Base-by-base conservation (phyloP, 805 yeast genomes). In the Debaryomyces prosopidis region DNA sequence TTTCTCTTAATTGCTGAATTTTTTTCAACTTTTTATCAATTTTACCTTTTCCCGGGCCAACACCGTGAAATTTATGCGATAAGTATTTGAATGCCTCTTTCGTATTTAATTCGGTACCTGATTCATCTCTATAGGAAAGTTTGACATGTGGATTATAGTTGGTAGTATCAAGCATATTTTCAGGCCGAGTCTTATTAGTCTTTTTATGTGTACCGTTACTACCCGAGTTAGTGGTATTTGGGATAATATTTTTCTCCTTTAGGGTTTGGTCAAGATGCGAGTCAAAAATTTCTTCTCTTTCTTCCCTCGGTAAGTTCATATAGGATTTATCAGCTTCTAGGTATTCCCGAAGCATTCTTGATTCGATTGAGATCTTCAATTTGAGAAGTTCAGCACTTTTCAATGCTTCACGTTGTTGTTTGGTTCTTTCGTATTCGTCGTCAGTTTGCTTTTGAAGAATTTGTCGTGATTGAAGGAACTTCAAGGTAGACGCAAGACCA, bases 31-130 rank as follows among this genome's bases (percentile, higher is more conserved):
- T 38, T 35, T 45, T 48, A 11, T 39, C 38, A 28, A 43, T 43
- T 40, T 51, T 50, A 30, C 35, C 36, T 35, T 48, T 58, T 8
- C 55, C 53, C 5, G 67, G 63, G 3, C 59, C 65, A 43, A 59
- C 69, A 3, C 94, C 95, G 60, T 89, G 96, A 62, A 87, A 89
- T 51, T 82, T 80, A 50, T 85, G 91, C 2, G 94, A 85, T 39
- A 88, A 65, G 48, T 79, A 79, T 65, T 87, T 88, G 69, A 79
- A 89, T 1, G 96, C 96, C 48, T 84, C 84, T 56, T 85, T 87
- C 3, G 83, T 73, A 26, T 74, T 66, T 20, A 89, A 63, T 16
- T 70, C 69, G 27, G 77, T 69, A 0, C 96, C 96, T 2, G 64
- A 54, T 19, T 80, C 84, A 59, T 88, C 95, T 15, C 71, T 75